A percentile compares a stretch with the other conserved stretches of the same genome.
Conservation (phyloP, 257 asterid species). For the Echium plantagineum region DNA sequence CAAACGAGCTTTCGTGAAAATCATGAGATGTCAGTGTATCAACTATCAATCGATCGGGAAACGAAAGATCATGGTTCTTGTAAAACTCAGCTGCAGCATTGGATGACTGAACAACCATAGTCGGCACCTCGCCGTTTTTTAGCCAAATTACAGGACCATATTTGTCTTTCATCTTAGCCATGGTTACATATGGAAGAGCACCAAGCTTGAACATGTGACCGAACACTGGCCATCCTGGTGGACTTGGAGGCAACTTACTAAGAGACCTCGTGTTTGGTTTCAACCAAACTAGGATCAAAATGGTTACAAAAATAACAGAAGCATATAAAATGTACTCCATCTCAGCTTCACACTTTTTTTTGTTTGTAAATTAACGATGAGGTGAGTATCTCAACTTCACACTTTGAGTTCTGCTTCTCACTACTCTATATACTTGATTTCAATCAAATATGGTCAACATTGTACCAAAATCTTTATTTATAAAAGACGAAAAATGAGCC, state of each 20-base stretch:
- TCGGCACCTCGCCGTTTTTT: slow-evolving; percentile 33
- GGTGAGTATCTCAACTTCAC: too few species aligned
- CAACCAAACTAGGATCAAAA: too few species aligned
- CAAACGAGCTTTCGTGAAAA: slow-evolving; percentile 34
- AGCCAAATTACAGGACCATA: slow-evolving; percentile 44
- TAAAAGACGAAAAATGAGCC: too few species aligned
- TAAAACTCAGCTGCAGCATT: slow-evolving; percentile 38
- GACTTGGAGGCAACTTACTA: slow-evolving; percentile 32
- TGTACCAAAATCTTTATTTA: too few species aligned
- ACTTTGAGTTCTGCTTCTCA: too few species aligned
- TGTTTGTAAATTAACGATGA: too few species aligned
- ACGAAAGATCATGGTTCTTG: slow-evolving; percentile 49
- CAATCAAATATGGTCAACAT: too few species aligned
- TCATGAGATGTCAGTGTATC: slow-evolving; percentile 32
- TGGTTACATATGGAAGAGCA: slow-evolving; percentile 29
- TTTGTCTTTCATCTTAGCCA: slow-evolving; percentile 22
- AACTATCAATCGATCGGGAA: slow-evolving; percentile 30
- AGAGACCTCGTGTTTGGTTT: too few species aligned
- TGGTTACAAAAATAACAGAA: too few species aligned
- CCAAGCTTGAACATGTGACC: slow-evolving; percentile 48
- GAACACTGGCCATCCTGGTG: slow-evolving; percentile 39
- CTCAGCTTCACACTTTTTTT: too few species aligned
- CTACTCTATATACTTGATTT: too few species aligned
- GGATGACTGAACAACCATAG: slow-evolving; percentile 34
- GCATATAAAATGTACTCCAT: too few species aligned